These are phyloP conservation scores for Inga oerstediana DNA, from an alignment of 306 rosid genomes.

Conservation along the genomic window DNA sequence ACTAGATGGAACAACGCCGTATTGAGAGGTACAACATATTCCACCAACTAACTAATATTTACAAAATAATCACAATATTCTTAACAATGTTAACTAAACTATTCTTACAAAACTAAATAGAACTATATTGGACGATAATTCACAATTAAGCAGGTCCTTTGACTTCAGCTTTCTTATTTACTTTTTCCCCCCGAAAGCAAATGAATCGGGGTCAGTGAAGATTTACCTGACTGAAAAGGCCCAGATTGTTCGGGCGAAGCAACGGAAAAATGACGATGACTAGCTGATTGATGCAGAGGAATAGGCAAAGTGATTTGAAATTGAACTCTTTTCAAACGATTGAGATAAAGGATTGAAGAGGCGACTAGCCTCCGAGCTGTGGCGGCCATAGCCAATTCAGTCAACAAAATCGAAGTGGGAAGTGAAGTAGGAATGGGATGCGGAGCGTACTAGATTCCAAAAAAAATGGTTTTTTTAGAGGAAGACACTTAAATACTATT, in stretches of 20 bases:
- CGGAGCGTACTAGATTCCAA: neutral
- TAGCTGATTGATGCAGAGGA: neutral
- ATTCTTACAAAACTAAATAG: too few species aligned
- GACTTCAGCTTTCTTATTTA: too few species aligned
- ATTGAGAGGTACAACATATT: too few species aligned
- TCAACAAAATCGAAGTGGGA: neutral
- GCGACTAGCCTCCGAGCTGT: too few species aligned
- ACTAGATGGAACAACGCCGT: too few species aligned
- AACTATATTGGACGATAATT: too few species aligned
- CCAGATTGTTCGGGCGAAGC: neutral
- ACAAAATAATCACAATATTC: too few species aligned
- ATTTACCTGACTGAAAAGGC: slow-evolving; percentile 32
- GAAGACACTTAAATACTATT: too few species aligned
- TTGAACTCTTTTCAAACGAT: slow-evolving; percentile 3
- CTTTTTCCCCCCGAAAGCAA: neutral
- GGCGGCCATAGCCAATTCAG: slow-evolving; percentile 19
- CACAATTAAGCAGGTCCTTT: too few species aligned
- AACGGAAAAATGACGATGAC: slow-evolving; percentile 16
- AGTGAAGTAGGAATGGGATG: neutral
- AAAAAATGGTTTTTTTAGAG: too few species aligned
- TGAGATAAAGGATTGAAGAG: slow-evolving; percentile 3
- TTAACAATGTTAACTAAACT: too few species aligned
- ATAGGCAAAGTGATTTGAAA: slow-evolving; percentile 9
- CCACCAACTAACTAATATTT: too few species aligned
- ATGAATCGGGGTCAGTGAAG: neutral